phyloP scores from a whole-genome alignment of 1,284 basidiomycete genomes.

The Cryptococcus hybrid region DNA sequence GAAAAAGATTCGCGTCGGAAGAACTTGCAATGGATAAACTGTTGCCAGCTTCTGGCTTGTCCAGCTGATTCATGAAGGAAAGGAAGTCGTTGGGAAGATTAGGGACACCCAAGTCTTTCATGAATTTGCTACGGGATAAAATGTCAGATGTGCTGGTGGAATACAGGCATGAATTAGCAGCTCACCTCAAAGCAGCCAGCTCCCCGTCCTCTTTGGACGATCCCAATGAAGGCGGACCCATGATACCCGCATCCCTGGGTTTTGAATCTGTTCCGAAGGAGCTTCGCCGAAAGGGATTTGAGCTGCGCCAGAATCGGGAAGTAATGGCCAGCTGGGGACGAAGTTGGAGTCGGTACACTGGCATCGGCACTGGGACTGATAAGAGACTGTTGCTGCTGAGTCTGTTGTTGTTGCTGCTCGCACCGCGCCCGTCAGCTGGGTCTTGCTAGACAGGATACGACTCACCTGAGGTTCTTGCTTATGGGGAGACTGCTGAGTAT shows the following conservation, averaged over 20 bases:
- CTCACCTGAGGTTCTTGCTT: constrained; percentile 7
- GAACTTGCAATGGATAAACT: background rate
- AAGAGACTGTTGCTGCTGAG: constrained; percentile 8
- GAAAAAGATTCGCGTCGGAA: background rate
- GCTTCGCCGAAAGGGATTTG: constrained; percentile 8
- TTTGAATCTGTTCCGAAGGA: constrained; percentile 1
- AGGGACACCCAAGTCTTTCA: constrained; percentile 45
- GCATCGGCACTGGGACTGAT: constrained; percentile 5
- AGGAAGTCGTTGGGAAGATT: constrained; percentile 45
- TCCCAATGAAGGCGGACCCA: constrained; percentile 9
- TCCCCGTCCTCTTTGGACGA: constrained; percentile 25
- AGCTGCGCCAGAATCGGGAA: constrained; percentile 21
- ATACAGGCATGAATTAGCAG: background rate
- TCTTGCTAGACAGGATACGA: background rate
- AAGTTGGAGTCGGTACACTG: constrained; percentile 30
- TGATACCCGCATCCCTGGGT: constrained; percentile 1
- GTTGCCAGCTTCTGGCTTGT: background rate
- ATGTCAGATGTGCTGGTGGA: background rate
- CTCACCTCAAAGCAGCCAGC: constrained; percentile 35
- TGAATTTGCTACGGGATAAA: constrained; percentile 35
- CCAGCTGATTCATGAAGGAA: constrained; percentile 14
- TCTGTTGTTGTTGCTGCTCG: constrained; percentile 1
- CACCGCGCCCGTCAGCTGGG: constrained; percentile 2
- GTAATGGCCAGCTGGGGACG: constrained; percentile 38
- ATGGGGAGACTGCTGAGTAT: constrained; percentile 33